Conservation (phyloP, 78 protist species). For the Protostelium mycophagum region DNA sequence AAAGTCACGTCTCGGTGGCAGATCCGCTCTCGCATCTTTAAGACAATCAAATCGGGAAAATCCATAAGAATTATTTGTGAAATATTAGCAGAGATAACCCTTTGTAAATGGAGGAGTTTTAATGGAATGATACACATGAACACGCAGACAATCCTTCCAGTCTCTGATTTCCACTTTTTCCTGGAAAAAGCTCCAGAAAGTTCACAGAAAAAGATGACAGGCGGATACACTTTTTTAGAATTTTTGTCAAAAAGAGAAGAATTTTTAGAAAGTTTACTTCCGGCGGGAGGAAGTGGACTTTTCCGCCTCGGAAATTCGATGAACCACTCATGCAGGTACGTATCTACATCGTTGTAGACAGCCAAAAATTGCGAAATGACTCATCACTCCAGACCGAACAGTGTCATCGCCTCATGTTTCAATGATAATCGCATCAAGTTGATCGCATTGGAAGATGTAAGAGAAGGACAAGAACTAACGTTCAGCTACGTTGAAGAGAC, state of each 20-base stretch:
- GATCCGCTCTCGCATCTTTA: too few species aligned
- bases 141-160: not conserved
- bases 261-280: not conserved
- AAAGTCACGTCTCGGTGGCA: too few species aligned
- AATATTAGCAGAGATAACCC: not conserved
- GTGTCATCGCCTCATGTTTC: not conserved
- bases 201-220: not conserved
- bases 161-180: not conserved
- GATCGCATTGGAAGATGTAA: not conserved
- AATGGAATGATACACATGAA: not conserved
- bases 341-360: not conserved
- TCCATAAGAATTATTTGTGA: too few species aligned
- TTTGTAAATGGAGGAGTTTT: not conserved
- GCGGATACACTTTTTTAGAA: not conserved
- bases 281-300: not conserved
- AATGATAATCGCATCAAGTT: not conserved
- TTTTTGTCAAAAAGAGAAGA: not conserved
- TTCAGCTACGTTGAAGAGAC: not conserved
- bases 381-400: not conserved
- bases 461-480: not conserved
- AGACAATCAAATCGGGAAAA: too few species aligned
- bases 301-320: not conserved
- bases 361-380: not conserved
- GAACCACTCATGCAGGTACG: not conserved
- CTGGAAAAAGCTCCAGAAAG: not conserved